phyloP scores from a whole-genome alignment of 768 basidiomycete genomes.

The Serendipita indica region DNA sequence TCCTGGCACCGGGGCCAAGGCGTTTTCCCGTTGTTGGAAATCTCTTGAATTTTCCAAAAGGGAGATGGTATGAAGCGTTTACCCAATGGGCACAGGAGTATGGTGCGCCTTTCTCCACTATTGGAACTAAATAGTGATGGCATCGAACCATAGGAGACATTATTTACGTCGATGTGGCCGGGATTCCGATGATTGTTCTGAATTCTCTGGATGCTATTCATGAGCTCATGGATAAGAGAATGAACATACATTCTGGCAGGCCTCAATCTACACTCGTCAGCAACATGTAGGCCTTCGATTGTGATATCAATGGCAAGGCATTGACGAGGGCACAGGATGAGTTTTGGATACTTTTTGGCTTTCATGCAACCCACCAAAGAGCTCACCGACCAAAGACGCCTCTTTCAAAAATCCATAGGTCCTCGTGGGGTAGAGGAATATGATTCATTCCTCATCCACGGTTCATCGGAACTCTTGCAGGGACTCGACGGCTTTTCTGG shows the following conservation, averaged over 20 bases:
- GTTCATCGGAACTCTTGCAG: not conserved
- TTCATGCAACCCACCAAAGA: not conserved
- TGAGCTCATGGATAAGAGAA: conserved; percentile 28
- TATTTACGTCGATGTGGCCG: conserved; percentile 6
- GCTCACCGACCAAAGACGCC: not conserved
- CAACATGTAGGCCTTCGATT: not conserved
- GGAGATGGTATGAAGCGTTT: not conserved
- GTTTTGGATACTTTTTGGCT: not conserved
- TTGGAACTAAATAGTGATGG: not conserved
- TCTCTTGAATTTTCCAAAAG: conserved; percentile 16
- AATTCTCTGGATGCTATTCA: conserved; percentile 22
- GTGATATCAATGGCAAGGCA: not conserved
- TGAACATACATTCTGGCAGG: conserved; percentile 19
- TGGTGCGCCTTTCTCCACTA: conserved; percentile 1
- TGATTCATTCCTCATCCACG: not conserved
- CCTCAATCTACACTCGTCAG: conserved; percentile 14
- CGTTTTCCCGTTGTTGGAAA: conserved; percentile 17
- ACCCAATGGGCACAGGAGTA: conserved; percentile 11
- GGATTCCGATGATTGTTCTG: conserved; percentile 18
- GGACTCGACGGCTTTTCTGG: too few relatives aligned
- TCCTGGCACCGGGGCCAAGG: conserved; percentile 17
- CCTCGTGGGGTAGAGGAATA: not conserved
- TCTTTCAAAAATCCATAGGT: not conserved
- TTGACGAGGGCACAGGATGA: not conserved
- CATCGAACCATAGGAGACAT: conserved; percentile 11